These are phyloP conservation scores for Picochlorum sp. DNA, from an alignment of 139 green algal genomes.

Conservation along the genomic window DNA sequence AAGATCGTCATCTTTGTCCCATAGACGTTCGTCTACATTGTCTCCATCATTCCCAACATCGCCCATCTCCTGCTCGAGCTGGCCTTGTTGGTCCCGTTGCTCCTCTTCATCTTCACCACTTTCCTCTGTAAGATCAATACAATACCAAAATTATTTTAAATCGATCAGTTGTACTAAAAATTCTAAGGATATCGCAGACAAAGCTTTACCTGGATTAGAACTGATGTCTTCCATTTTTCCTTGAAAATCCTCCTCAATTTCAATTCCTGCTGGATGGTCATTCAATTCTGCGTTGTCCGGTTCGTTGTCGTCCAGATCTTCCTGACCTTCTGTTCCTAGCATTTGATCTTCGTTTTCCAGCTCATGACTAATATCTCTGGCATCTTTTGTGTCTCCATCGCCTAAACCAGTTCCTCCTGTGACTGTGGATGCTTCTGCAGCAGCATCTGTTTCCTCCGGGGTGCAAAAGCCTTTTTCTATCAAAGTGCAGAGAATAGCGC, in stretches of 20 bases:
- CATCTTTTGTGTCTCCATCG: conserved; percentile 53
- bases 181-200: too few species aligned
- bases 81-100: conserved; percentile 33
- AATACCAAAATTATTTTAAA: too few species aligned
- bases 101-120: conserved; percentile 45
- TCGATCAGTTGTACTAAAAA: conserved; percentile 19
- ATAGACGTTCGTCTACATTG: conserved; percentile 86
- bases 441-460: conserved; percentile 9
- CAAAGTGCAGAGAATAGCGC: conserved; percentile 62
- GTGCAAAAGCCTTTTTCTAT: conserved; percentile 85
- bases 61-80: conserved; percentile 60
- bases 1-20: conserved; percentile 60
- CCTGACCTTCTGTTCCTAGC: conserved; percentile 66
- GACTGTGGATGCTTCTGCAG: conserved; percentile 25
- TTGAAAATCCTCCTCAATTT: conserved; percentile 98
- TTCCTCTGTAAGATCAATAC: too few species aligned
- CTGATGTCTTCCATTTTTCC: conserved; percentile 66
- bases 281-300: conserved; percentile 25
- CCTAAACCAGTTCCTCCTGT: conserved; percentile 77
- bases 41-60: conserved; percentile 59
- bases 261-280: conserved; percentile 51
- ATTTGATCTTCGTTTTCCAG: conserved; percentile 89
- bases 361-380: conserved; percentile 86
- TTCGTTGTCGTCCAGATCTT: conserved; percentile 27
- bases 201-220: too few species aligned